Evolutionary conservation across 768 basidiomycete genomes (phyloP).

Genomic region (Xerocomellus intermedius): DNA sequence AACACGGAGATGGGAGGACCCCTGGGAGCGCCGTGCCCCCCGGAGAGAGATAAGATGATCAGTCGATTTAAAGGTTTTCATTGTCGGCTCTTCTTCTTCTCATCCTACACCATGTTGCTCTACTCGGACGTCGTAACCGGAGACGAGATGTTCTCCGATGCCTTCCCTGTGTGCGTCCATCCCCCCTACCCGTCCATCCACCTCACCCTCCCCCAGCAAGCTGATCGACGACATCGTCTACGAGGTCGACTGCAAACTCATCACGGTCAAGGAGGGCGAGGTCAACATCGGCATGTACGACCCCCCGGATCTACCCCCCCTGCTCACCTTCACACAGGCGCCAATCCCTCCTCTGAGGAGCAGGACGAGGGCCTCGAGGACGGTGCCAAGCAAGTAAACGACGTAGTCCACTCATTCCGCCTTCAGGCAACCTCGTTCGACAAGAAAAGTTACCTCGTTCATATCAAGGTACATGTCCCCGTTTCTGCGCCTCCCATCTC

Average conservation of each 20-base stretch:
- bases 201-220: slow-evolving; percentile 52
- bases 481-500: background rate
- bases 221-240: slow-evolving; percentile 71
- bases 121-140: slow-evolving; percentile 69
- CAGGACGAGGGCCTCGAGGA: slow-evolving; percentile 78
- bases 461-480: slow-evolving; percentile 65
- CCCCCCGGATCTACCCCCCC: background rate
- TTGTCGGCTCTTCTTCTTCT: background rate
- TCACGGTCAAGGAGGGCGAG: slow-evolving; percentile 72
- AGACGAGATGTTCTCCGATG: slow-evolving; percentile 95
- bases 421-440: slow-evolving; percentile 80
- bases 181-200: background rate
- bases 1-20: slow-evolving; percentile 2
- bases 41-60: slow-evolving; percentile 23
- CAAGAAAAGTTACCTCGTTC: slow-evolving; percentile 80
- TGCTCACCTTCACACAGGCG: slow-evolving; percentile 51
- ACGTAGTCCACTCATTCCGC: slow-evolving; percentile 89
- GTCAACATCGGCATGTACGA: slow-evolving; percentile 77
- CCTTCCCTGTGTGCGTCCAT: slow-evolving; percentile 74
- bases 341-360: slow-evolving; percentile 92
- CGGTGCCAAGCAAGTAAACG: slow-evolving; percentile 77
- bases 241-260: slow-evolving; percentile 81
- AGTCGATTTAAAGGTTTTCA: background rate
- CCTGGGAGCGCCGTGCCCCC: slow-evolving; percentile 5
- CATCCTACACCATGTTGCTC: slow-evolving; percentile 58